Evolutionary conservation across 2,329 filamentous ascomycete genomes (phyloP), one percentile per base, ranked within the genome.

Genomic region (Xylariaceae sp.): DNA sequence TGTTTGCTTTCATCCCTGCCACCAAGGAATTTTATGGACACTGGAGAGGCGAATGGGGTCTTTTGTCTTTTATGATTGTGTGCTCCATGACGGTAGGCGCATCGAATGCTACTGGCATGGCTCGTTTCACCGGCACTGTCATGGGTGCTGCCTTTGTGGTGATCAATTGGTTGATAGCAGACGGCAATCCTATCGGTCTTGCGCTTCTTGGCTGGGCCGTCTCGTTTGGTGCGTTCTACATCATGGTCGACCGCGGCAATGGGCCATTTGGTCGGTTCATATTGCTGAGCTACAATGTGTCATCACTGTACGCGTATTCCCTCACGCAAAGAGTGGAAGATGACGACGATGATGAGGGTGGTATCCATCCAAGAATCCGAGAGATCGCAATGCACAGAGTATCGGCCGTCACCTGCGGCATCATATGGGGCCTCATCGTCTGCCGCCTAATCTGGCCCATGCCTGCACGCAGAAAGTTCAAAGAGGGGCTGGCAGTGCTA

Each of bases 21-120:
- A 95, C 89, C 2, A 74, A 89, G 39, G 86, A 87, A 0, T 75
- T 85, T 16, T 98, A 96, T 61, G 76, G 81, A 39, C 84, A 85
- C 55, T 97, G 90, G 89, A 77, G 91, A 61, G 91, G 91, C 22
- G 93, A 98, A 72, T 98, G 93, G 93, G 93, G 93, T 17, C 73
- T 98, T 2, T 65, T 98, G 41, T 95, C 89, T 0, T 97, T 95
- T 69, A 97, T 97, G 91, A 82, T 97, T 59, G 93, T 98, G 18
- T 95, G 90, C 60, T 89, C 87, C 29, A 97, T 96, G 89, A 98
- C 91, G 0, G 91, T 96, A 17, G 93, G 93, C 19, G 89, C 93
- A 7, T 88, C 89, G 18, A 98, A 97, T 63, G 95, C 91, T 2
- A 96, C 91, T 0, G 90, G 89, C 3, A 81, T 83, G 57, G 82